Base-by-base conservation (phyloP, 1,284 basidiomycete genomes). In the Irpex rosettiformis region DNA sequence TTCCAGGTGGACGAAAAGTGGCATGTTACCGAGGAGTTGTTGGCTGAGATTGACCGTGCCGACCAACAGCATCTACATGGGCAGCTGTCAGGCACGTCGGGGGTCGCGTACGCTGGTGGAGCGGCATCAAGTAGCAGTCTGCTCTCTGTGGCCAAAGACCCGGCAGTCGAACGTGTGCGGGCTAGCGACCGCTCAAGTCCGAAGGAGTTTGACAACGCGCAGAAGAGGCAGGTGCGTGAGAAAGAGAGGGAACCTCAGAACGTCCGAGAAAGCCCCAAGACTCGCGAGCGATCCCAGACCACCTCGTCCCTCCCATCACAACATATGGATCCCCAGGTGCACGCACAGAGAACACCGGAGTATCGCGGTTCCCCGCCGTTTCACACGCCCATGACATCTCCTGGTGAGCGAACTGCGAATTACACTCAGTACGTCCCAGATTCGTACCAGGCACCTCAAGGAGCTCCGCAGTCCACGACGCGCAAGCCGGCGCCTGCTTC, bases 1-100 rank as follows among this genome's bases (percentile, higher is more conserved):
- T 77, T 79, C 67, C 75, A 81, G 56, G 24, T 79, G 63, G 82
- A 82, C 22, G 83, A 85, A 54, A 77, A 77, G 49, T 88, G 82
- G 79, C 78, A 85, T 58, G 80, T 88, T 77, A 86, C 86, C 0
- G 81, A 83, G 37, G 84, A 89, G 63, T 75, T 89, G 27, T 75
- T 88, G 70, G 84, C 83, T 25, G 85, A 88, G 62, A 85, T 89
- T 62, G 86, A 88, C 67, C 78, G 81, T 33, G 83, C 83, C 10
- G 75, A 79, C 61, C 76, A 61, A 75, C 80, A 68, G 33, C 33
- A 37, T 37, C 33, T 37, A 63, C 73, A 68, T 64, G 72, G 58
- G 18, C 63, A 59, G 40, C 60, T 75, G 5, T 71, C 74, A 45
- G 79, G 79, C 21, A 78, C 74, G 60, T 70, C 76, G 43, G 79